Percentiles rank a stretch among this genome's conserved stretches.
phyloP scores from a whole-genome alignment of 2,329 filamentous ascomycete genomes.

The Colletotrichum sp. region DNA sequence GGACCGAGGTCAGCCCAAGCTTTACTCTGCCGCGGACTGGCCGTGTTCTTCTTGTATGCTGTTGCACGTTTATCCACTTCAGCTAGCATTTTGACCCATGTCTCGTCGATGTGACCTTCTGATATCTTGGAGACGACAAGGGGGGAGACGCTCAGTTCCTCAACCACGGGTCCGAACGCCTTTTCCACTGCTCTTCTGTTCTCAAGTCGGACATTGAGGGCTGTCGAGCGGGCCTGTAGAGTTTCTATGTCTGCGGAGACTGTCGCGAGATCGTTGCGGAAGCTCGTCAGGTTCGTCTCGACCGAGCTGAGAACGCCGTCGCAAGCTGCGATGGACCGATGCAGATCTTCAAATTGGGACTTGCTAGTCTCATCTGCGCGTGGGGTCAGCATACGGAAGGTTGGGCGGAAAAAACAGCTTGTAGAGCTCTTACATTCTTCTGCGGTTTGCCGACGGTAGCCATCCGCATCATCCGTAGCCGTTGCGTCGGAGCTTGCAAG shows the following conservation, averaged over 20 bases:
- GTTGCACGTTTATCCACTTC: slow-evolving; percentile 83
- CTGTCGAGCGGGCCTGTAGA: slow-evolving; percentile 83
- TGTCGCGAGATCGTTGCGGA: slow-evolving; percentile 88
- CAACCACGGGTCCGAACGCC: slow-evolving; percentile 84
- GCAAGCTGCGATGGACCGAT: slow-evolving; percentile 86
- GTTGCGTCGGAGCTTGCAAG: slow-evolving; percentile 54
- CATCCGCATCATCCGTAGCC: slow-evolving; percentile 26
- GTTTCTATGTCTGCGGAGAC: slow-evolving; percentile 97
- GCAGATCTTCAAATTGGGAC: slow-evolving; percentile 86
- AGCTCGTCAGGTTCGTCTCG: slow-evolving; percentile 88
- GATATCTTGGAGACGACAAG: slow-evolving; percentile 83
- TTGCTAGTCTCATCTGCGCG: slow-evolving; percentile 77
- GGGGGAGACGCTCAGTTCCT: slow-evolving; percentile 89
- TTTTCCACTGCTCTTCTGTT: slow-evolving; percentile 92
- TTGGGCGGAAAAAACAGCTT: background rate
- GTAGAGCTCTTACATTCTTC: slow-evolving; percentile 70
- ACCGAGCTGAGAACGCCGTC: slow-evolving; percentile 94
- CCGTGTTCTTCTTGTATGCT: slow-evolving; percentile 71
- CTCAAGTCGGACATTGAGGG: slow-evolving; percentile 82
- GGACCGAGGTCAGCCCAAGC: slow-evolving; percentile 85
- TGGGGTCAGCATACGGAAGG: background rate
- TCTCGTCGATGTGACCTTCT: slow-evolving; percentile 88
- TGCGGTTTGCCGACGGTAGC: slow-evolving; percentile 57
- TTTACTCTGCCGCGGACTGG: slow-evolving; percentile 69
- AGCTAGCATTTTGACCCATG: slow-evolving; percentile 81